Conservation (phyloP, 1,284 basidiomycete species). For the Ganoderma multipileum region DNA sequence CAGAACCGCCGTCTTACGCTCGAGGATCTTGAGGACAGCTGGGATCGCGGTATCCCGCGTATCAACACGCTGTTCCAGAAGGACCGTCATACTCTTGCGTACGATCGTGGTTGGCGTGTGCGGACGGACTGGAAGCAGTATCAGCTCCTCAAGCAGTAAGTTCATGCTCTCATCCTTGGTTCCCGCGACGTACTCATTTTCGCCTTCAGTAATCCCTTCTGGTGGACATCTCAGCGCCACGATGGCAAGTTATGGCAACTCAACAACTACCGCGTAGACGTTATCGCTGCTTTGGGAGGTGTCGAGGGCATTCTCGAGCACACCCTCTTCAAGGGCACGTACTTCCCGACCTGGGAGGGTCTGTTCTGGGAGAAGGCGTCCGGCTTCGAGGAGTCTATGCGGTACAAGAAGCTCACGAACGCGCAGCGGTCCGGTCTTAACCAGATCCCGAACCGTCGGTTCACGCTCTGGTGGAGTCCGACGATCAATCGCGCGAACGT, state of each 20-base stretch:
- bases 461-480: conserved; percentile 99
- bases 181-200: neutral
- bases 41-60: conserved; percentile 98
- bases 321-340: conserved; percentile 97
- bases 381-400: conserved; percentile 97
- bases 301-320: conserved; percentile 98
- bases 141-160: conserved; percentile 88
- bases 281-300: conserved; percentile 98
- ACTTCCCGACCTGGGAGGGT: conserved; percentile 93
- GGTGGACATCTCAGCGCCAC: conserved; percentile 98
- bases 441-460: conserved; percentile 99
- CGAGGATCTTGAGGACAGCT: conserved; percentile 97
- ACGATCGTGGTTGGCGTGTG: conserved; percentile 97
- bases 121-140: conserved; percentile 98
- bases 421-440: conserved; percentile 96
- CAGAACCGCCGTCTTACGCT: conserved; percentile 95
- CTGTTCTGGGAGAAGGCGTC: conserved; percentile 97
- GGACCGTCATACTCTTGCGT: conserved; percentile 96
- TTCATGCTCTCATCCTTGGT: conserved; percentile 21
- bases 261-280: conserved; percentile 98
- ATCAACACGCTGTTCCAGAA: conserved; percentile 99
- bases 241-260: conserved; percentile 99
- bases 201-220: conserved; percentile 86
- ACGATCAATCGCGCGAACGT: conserved; percentile 99
- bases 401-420: conserved; percentile 96